Base-by-base conservation (phyloP, 352 stramenopile species). In the Pythium sp. region DNA sequence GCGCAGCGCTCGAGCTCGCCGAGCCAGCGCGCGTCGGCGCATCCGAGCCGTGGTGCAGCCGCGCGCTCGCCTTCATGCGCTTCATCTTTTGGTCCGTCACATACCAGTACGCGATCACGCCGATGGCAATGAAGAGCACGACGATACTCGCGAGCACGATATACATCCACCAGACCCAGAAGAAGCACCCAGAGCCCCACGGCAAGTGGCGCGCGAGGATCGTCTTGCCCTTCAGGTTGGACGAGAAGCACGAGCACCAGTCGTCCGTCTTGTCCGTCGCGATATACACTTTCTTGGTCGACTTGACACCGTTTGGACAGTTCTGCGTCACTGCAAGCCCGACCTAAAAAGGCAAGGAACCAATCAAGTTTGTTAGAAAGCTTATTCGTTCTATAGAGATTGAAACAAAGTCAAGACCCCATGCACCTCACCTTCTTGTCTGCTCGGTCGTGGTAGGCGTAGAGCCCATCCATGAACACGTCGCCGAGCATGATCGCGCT, bases 91-190 rank as follows among this genome's bases (percentile, higher is more conserved):
- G 71, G 46, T 76, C 81, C 20, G 72, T 90, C 59, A 69, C 66
- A 67, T 76, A 85, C 81, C 83, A 90, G 70, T 86, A 93, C 14
- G 83, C 55, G 9, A 91, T 26, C n/a, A 93, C 80, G 38, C 67
- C 77, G 38, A 79, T 54, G 32, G 78, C 91, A 24, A 86, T 68
- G 9, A 91, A 69, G 46, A 93, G 71, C 7, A 95, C 74, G 5
- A 82, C 53, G 14, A 80, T 64, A 34, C 81, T 86, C 8, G 77
- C 84, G 43, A 93, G 32, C 34, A 95, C 81, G 41, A 95, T 62
- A 54, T 93, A 95, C 73, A 93, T 90, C 87, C 87, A 95, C 87
- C 87, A 95, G 15, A 83, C 73, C 86, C 83, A 91, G 72, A 94
- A 93, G 73, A 93, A 94, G 64, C 87, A 95, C 2, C 78, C 76